phyloP scores from a whole-genome alignment of 2,329 filamentous ascomycete species.

The Penicillium fuscoglaucum region DNA sequence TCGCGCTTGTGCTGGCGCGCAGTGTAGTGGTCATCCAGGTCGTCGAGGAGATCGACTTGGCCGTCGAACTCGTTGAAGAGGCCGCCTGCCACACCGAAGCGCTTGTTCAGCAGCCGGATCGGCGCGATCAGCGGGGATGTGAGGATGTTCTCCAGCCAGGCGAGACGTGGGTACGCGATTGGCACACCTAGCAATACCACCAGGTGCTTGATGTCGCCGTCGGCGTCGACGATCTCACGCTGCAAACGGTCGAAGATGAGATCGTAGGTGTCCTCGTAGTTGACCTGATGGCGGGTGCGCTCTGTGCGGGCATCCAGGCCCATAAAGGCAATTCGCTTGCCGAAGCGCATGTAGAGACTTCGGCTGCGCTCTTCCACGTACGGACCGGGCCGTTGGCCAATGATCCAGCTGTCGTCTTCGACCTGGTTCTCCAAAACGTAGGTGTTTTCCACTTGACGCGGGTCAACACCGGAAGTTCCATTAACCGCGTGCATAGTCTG shows the following conservation, averaged over 20 bases:
- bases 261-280: conserved; percentile 69
- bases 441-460: conserved; percentile 69
- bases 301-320: conserved; percentile 64
- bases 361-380: conserved; percentile 64
- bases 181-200: conserved; percentile 68
- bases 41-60: conserved; percentile 63
- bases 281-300: conserved; percentile 89
- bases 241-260: conserved; percentile 59
- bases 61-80: conserved; percentile 95
- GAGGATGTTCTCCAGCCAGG: conserved; percentile 95
- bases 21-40: conserved; percentile 75
- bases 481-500: conserved; percentile 53
- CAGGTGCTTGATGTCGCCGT: conserved; percentile 62
- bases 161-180: conserved; percentile 71
- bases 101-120: conserved; percentile 83
- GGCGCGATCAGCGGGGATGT: conserved; percentile 83
- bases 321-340: conserved; percentile 63
- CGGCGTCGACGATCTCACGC: conserved; percentile 51
- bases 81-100: conserved; percentile 80
- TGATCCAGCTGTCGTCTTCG: conserved; percentile 73
- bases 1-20: conserved; percentile 88
- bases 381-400: conserved; percentile 69
- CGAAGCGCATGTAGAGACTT: conserved; percentile 63
- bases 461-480: conserved; percentile 59
- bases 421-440: conserved; percentile 64